Base-by-base conservation (phyloP, 257 asterid genomes). In the Jacaranda copaia region DNA sequence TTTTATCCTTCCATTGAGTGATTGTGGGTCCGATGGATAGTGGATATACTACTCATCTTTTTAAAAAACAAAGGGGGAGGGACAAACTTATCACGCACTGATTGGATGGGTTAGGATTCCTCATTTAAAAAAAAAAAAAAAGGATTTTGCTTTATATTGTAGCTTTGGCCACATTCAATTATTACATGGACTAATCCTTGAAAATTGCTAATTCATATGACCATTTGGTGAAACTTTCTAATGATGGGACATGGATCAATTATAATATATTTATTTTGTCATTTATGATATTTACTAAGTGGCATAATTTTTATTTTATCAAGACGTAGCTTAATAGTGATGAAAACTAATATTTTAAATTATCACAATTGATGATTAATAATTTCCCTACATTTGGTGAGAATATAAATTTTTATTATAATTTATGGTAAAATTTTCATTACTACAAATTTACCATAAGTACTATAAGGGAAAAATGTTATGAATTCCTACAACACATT, bases 181-280 rank as follows among this genome's bases (percentile, higher is more conserved):
- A 75, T 75, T 74, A 53, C 39, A 49, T 64, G 73, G 57, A 75
- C 49, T 75, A 62, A 63, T 62, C 49, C 3, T 63, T 62, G 63
- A 20, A 1, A 73, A 60, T 45, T 20, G 79, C 16, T 39, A 49
- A 49, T 51, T 8, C 8, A 42, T 25, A n/a, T 63, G 52, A 74
- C 43, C 18, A 74, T 74, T 74, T 36, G 64, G 18, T 63, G 11
- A 74, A 12, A 42, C 38, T 74, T 74, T 74, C 46, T 42, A 42
- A 8, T 42, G 46, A 42, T 42, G 46, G 46, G 46, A 42, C 8
- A 42, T 42, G 6, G 46, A 42, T 42, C 8, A 42, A 8, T 4
- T 40, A 40, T 40, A 40, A 4, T 39, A 39, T 25, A 25, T 25
- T 25, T 25, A 25, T 25, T 25, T 25, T 25, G 32, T 25, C 32